A percentile compares a stretch with the other conserved stretches of the same genome.
These are phyloP conservation scores for Ichthyophthirius multifiliis DNA, from an alignment of 169 alveolate species.

Conservation along the genomic window DNA sequence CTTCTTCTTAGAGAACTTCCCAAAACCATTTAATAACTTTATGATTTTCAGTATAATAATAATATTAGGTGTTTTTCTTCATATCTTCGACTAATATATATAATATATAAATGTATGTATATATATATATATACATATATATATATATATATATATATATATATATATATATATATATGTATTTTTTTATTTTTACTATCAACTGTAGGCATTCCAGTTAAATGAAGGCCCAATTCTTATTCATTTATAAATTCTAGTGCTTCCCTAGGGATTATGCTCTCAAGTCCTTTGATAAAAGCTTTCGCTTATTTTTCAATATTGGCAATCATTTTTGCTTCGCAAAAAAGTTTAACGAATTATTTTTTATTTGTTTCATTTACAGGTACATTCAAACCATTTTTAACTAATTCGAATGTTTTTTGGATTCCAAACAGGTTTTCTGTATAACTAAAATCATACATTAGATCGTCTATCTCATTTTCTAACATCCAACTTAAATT, in stretches of 20 bases:
- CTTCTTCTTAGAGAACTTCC: conserved; percentile 4
- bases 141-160: too few species aligned
- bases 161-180: too few species aligned
- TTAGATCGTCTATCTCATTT: conserved; percentile 10
- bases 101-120: background rate
- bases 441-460: background rate
- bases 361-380: conserved; percentile 2
- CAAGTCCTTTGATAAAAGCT: background rate
- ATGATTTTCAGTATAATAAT: background rate
- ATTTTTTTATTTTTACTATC: background rate
- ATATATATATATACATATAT: background rate
- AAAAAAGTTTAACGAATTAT: background rate
- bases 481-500: background rate
- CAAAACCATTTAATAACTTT: conserved; percentile 2
- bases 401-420: background rate
- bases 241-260: background rate
- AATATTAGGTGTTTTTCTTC: background rate
- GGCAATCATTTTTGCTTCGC: background rate
- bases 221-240: conserved; percentile 5
- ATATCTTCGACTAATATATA: background rate
- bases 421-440: background rate
- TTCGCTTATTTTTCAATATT: background rate
- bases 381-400: background rate
- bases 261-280: background rate
- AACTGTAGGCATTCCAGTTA: conserved; percentile 19